Base-by-base conservation (phyloP, 208 protist species). In the Acanthamoeba triangularis region DNA sequence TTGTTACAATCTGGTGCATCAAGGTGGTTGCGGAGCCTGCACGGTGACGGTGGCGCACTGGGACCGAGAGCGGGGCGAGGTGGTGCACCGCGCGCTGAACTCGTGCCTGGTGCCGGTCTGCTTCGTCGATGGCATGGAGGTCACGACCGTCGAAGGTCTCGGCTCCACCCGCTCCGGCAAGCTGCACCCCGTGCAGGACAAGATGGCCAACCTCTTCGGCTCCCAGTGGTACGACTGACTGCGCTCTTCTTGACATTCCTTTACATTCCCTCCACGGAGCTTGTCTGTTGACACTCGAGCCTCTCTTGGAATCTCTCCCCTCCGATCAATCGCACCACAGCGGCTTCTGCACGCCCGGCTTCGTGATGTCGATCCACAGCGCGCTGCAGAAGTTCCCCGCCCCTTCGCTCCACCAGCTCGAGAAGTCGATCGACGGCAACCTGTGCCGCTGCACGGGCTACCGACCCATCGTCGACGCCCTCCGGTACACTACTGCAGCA, bases 391-490 rank as follows among this genome's bases (percentile, higher is more conserved):
- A 96, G 11, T 95, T 94, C 61, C 93, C 96, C 3, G 85, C 72
- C 16, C 93, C 96, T 11, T 76, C 88, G 11, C 41, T 72, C 28
- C 93, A 72, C 2, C 65, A 97, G 65, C 78, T 98, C 25, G 95
- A 97, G 47, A 61, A 96, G 16, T 54, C 41, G 11, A 49, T 98
- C 37, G 94, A 97, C 56, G 96, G 98, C 90, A 99, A 99, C 96
- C 61, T 99, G 5, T 99, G 98, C 96, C 96, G 98, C 44, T 99
- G 98, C 97, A 99, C 98, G 28, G 98, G 98, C 7, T 99, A 99
- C 95, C 72, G 98, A 30, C 97, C 98, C 18, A 98, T 99, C 67
- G 65, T 98, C 28, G 98, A 99, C 61, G 97, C 97, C 4, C 96
- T 98, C 33, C 95, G 96, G 80, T 96, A 23, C 69, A 10, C 4